These are phyloP conservation scores for Chondrus crispus DNA, from an alignment of 23 red algal genomes.

Conservation along the genomic window DNA sequence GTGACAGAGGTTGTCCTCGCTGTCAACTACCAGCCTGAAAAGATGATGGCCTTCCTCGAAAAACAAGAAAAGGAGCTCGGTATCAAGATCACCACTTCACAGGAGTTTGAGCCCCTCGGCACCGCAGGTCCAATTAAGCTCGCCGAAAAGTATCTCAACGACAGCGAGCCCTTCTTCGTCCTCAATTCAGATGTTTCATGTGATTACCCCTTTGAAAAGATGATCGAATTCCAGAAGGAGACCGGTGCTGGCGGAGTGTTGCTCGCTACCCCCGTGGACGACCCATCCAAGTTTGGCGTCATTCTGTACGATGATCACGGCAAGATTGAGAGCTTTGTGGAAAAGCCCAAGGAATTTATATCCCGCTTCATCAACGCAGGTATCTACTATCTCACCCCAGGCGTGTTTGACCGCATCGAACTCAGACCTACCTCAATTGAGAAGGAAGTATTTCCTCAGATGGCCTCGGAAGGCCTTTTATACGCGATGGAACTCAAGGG, in stretches of 20 bases:
- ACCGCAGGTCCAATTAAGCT: conserved; percentile 99
- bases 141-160: conserved; percentile 87
- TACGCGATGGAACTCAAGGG: conserved; percentile 89
- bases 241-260: conserved; percentile 79
- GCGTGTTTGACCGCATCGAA: conserved; percentile 79
- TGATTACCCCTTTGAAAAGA: conserved; percentile 84
- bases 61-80: conserved; percentile 76
- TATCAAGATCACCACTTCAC: conserved; percentile 96
- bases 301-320: conserved; percentile 87
- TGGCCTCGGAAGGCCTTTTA: conserved; percentile 83
- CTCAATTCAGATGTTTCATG: conserved; percentile 97
- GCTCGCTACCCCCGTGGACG: conserved; percentile 88
- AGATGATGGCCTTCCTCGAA: conserved; percentile 90
- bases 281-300: conserved; percentile 94
- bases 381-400: conserved; percentile 87
- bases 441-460: conserved; percentile 92
- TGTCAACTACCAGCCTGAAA: conserved; percentile 96
- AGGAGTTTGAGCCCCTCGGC: conserved; percentile 91
- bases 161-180: conserved; percentile 99
- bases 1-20: conserved; percentile 97
- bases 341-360: conserved; percentile 90
- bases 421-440: conserved; percentile 93
- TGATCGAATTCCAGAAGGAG: conserved; percentile 87
- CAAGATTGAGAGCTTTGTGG: conserved; percentile 91
- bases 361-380: conserved; percentile 94